Evolutionary conservation across 192 early-diverging fungal genomes (phyloP).

Genomic region (Haplosporangium gracile): DNA sequence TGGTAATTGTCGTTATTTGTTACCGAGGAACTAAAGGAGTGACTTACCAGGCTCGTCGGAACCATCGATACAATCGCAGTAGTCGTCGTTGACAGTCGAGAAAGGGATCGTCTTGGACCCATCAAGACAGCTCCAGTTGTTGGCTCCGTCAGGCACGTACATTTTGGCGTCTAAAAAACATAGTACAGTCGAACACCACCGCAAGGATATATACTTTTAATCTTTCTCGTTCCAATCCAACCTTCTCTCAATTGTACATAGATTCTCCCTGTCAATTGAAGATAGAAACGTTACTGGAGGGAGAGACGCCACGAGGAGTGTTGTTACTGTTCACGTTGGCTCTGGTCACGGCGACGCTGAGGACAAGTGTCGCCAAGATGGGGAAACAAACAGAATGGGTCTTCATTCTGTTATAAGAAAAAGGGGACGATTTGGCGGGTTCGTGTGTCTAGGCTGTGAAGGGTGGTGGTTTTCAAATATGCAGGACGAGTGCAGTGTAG

Average conservation of each 20-base stretch:
- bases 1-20: neutral
- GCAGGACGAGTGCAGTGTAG: neutral
- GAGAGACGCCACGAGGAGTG: slow-evolving; percentile 33
- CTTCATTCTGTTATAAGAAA: slow-evolving; percentile 20
- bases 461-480: neutral
- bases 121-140: slow-evolving; percentile 80
- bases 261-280: too few species aligned
- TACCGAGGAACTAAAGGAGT: neutral
- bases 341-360: slow-evolving; percentile 21
- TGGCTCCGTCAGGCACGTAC: slow-evolving; percentile 18
- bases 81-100: slow-evolving; percentile 92
- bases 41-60: slow-evolving; percentile 91
- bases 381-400: slow-evolving; percentile 14
- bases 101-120: slow-evolving; percentile 76
- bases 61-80: slow-evolving; percentile 96
- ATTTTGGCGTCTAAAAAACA: slow-evolving; percentile 21
- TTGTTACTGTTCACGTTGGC: neutral
- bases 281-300: slow-evolving; percentile 18
- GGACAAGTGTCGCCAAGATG: slow-evolving; percentile 25
- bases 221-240: neutral
- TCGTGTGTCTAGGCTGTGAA: neutral
- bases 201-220: neutral
- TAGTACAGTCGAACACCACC: neutral
- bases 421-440: neutral
- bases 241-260: neutral